Base-by-base conservation (phyloP, 2,329 filamentous ascomycete species). In the Geosmithia morbida region DNA sequence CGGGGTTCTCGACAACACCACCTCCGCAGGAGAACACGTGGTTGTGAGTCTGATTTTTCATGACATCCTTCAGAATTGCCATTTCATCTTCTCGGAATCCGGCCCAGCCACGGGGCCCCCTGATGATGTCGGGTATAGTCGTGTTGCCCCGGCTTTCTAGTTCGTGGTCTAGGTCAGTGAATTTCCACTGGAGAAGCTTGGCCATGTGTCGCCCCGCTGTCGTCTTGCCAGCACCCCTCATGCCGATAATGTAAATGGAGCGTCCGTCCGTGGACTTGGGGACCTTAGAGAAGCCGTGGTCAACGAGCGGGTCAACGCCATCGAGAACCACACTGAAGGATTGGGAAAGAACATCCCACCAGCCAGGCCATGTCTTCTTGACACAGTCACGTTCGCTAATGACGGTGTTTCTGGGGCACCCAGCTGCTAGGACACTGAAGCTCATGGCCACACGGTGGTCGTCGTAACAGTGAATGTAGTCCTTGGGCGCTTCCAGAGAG, bases 361-460 rank as follows among this genome's bases (percentile, higher is more conserved):
- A 98, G 10, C 90, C 92, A 0, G 92, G 92, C 92, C 92, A 98
- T 2, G 92, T 98, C 72, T 98, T 98, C 41, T 85, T 89, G 2
- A 87, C 86, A 61, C 92, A 98, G 57, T 95, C 88, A 50, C 88
- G 84, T 61, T 98, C 92, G 2, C 86, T 75, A 46, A 98, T 80
- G 16, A 94, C 66, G 0, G 87, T 83, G 1, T 86, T 75, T 7
- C 77, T 65, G 1, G 85, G 82, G 0, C 84, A 75, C 29, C 83
- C 77, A 17, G 87, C 68, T 13, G 87, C 79, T 16, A 98, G 71
- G 7, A 98, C 88, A 54, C 88, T 92, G 66, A 98, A 95, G 65
- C 90, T 96, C 88, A 98, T 98, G 20, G 92, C 92, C 13, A 98
- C 88, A 50, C 92, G 85, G 62, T 98, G 92, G 59, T 98, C 92